Conservation (phyloP, 2,329 filamentous ascomycete genomes). For the Sporothrix humicola region DNA sequence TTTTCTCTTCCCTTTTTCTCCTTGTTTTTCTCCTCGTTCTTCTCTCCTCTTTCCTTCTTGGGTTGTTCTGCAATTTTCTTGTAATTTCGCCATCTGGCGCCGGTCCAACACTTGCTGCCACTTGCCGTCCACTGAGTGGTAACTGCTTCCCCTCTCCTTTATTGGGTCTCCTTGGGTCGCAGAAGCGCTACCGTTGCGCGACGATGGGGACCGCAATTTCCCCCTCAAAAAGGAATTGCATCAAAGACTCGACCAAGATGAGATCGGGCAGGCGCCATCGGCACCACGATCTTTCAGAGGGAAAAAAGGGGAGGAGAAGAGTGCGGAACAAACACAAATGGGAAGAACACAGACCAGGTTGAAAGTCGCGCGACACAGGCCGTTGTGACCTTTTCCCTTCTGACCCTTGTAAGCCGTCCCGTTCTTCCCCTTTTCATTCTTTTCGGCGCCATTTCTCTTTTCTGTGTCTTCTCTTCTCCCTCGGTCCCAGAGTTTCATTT, state of each 20-base stretch:
- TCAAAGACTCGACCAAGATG: not conserved
- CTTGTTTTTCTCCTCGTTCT: not conserved
- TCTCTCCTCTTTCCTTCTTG: slow-evolving; percentile 1
- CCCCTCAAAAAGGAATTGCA: slow-evolving; percentile 15
- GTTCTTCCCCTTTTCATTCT: not conserved
- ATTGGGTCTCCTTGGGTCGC: not conserved
- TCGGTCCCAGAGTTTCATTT: not conserved
- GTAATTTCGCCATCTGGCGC: slow-evolving; percentile 15
- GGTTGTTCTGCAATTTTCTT: slow-evolving; percentile 11
- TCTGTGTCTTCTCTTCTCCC: not conserved
- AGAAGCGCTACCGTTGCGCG: slow-evolving; percentile 18
- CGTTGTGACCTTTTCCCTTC: not conserved
- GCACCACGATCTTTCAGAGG: not conserved
- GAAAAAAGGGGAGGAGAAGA: not conserved
- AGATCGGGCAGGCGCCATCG: slow-evolving; percentile 15
- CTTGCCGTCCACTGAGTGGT: not conserved
- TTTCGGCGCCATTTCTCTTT: not conserved
- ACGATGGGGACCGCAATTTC: slow-evolving; percentile 24
- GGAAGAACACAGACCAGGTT: not conserved
- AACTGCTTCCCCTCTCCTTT: not conserved
- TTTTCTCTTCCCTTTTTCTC: not conserved
- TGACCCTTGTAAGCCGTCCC: too few relatives aligned
- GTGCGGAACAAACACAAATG: not conserved
- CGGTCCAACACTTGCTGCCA: not conserved
- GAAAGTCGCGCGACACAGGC: slow-evolving; percentile 14